Evolutionary conservation across 352 stramenopile genomes (phyloP), one percentile per base, ranked within the genome.

Genomic region (Globisporangium echinulatum): DNA sequence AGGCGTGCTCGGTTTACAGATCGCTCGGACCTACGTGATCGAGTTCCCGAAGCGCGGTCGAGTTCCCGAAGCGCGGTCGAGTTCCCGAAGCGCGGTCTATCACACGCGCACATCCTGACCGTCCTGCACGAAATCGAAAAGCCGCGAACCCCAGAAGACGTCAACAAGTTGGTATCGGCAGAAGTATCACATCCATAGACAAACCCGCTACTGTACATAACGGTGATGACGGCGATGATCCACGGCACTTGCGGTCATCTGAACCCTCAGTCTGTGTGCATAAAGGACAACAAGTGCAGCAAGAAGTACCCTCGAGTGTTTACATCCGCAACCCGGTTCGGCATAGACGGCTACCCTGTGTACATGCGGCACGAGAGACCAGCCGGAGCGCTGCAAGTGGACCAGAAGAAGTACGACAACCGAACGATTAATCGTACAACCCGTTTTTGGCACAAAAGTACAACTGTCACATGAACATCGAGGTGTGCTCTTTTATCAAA

Each of bases 31-130:
- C 6, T 60, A 67, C 39, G 65, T 77, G 5, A 74, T 86, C 49
- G 70, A 83, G 58, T 85, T 77, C 42, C 65, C 83, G 17, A 19
- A 19, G 17, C 17, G 17, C 17, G 17, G 17, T 19, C 17, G 17
- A 19, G 17, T 19, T 19, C 17, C 17, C 17, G 17, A 19, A 19
- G 17, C 17, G 17, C 17, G 17, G 17, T 19, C 17, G 17, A 19
- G 17, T 19, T 19, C 17, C 17, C 17, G 17, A 19, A 19, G 17
- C 17, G 17, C 17, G 40, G 40, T 7, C 40, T 44, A 44, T 10
- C 40, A 11, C 40, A 44, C 40, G 40, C 40, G 40, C 40, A 44
- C 40, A 44, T 44, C 40, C 40, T 44, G 40, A 44, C 10, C 7
- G 1, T 44, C 7, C 40, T 44, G 40, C 40, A 44, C 40, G 40